Percentiles rank a stretch among this genome's conserved stretches.
These are phyloP conservation scores for Capsella rubella DNA, from an alignment of 441 rosid species.

Conservation along the genomic window DNA sequence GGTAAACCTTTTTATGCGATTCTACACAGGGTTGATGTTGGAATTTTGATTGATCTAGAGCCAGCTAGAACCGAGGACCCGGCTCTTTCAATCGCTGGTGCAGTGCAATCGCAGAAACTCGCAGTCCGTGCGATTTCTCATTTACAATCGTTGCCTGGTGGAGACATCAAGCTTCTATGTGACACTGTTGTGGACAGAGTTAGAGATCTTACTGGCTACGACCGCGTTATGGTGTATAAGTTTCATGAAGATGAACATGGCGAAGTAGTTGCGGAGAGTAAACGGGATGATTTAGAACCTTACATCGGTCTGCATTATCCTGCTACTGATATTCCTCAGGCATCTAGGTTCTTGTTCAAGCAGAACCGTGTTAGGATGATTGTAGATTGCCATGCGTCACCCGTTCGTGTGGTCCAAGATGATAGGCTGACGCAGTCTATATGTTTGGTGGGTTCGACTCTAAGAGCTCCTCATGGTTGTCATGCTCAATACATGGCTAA, in stretches of 20 bases:
- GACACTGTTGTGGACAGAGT: constrained; percentile 88
- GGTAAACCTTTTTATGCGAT: constrained; percentile 89
- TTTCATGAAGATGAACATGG: constrained; percentile 97
- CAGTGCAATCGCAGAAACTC: constrained; percentile 91
- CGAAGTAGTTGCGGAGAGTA: constrained; percentile 85
- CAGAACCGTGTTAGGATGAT: constrained; percentile 96
- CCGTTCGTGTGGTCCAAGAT: constrained; percentile 69
- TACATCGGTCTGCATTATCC: constrained; percentile 93
- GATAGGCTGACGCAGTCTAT: constrained; percentile 77
- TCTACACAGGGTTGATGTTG: constrained; percentile 89
- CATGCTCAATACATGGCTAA: constrained; percentile 94
- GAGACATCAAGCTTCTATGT: constrained; percentile 82
- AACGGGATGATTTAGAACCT: constrained; percentile 79
- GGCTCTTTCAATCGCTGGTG: constrained; percentile 89
- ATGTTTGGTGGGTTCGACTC: constrained; percentile 92
- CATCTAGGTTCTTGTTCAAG: constrained; percentile 87
- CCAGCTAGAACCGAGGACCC: constrained; percentile 93
- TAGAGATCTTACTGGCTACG: constrained; percentile 84
- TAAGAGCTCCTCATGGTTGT: constrained; percentile 91
- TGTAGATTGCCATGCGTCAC: constrained; percentile 77
- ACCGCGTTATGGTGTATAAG: constrained; percentile 93
- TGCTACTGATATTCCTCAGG: constrained; percentile 93
- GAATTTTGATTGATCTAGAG: constrained; percentile 90
- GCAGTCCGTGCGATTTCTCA: constrained; percentile 88
- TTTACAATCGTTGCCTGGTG: constrained; percentile 87